Base-by-base conservation (phyloP, 2,329 filamentous ascomycete species). In the Sclerotinia glacialis region DNA sequence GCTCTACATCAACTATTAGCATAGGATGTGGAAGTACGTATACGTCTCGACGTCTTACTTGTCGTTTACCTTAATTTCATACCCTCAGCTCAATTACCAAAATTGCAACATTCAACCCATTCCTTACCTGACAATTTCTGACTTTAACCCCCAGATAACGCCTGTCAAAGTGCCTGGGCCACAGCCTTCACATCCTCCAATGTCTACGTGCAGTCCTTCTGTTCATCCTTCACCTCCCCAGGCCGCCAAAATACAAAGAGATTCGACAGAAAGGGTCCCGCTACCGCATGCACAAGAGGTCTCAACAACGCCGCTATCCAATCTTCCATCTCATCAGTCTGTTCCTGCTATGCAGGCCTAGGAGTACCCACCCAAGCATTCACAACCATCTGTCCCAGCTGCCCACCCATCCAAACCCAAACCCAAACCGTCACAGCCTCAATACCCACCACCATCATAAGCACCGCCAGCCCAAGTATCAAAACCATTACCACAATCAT, bases 141-240 rank as follows among this genome's bases (percentile, higher is more conserved):
- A 63, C 34, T 2, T 18, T 11, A 1, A 1, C 12, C 1, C 16
- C 3, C 26, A 64, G 61, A 18, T 11, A 64, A 64, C 18, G 18
- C 37, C 11, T 64, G 49, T 7, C 47, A 64, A 44, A 64, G 37
- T 46, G 49, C 61, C n/a, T 64, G 61, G 61, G 49, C 49, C 7
- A 54, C 61, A 54, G 26, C 47, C n/a, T 55, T 52, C 23, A 64
- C 49, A 9, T 53, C 61, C 3, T 52, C 47, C 37, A 44, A 40
- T 12, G 2, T 21, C 18, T 55, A 64, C 26, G 4, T 64, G 0
- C 34, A 54, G 16, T 42, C 21, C 4, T 64, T 64, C 21, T 64
- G 49, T 26, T 44, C 47, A 8, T 64, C 61, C 5, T 64, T 46
- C 28, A 64, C 61, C 8, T 44, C 40, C 1, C 16, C 21, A 9